Base-by-base conservation (phyloP, 1,284 basidiomycete species). In the Neotropicomus parvogracilis region DNA sequence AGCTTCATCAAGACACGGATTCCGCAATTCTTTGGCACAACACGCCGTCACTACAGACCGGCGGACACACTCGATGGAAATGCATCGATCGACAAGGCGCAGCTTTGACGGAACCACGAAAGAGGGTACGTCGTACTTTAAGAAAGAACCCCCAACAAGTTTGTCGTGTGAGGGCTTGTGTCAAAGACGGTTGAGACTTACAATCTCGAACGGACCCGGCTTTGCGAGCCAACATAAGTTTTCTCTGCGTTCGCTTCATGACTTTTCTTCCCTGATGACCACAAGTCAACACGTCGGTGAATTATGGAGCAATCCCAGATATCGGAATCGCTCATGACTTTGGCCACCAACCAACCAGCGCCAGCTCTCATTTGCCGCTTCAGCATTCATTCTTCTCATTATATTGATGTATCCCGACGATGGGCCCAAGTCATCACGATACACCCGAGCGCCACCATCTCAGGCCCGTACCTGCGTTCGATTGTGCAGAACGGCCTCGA, bases 241-340 rank as follows among this genome's bases (percentile, higher is more conserved):
- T 17, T 16, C 31, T 27, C 9, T 26, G 17, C 28, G 34, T 21
- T 39, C 24, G 6, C 13, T 12, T 37, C 31, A 48, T 43, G 44
- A 37, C 37, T 14, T 8, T 36, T 9, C 17, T 19, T 32, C 59
- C 58, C 47, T 58, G 31, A 57, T 59, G 58, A 54, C 47, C 58
- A 54, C 27, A 43, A 40, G 24, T 42, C 16, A n/a, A n/a, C 31
- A 16, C 34, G 13, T 40, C 26, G n/a, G 29, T 45, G 17, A 34
- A 10, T 44, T n/a, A 34, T 12, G 40, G 27, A 43, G 36, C 32
- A 16, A 17, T 49, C 13, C 38, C 38, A 29, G n/a, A n/a, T n/a
- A n/a, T n/a, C 29, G 44, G 52, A 26, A 26, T 21, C n/a, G 1
- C 12, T 9, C n/a, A n/a, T n/a, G n/a, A n/a, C n/a, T n/a, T n/a